Base-by-base conservation (phyloP, 2,329 filamentous ascomycete genomes). In the Fusarium keratoplasticum region DNA sequence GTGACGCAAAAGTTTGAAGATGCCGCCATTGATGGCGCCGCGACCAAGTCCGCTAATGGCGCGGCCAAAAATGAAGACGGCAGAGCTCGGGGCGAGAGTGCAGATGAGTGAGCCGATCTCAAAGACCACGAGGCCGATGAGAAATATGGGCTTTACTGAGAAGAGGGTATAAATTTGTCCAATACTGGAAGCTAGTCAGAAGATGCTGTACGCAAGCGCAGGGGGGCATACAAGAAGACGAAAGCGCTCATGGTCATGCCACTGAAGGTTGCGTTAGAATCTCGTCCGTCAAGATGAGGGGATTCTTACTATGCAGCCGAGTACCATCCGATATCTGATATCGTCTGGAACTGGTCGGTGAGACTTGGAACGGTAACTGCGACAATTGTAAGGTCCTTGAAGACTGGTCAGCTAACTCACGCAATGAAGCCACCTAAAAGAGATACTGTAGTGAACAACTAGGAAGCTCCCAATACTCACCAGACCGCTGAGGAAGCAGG, bases 51-150 rank as follows among this genome's bases (percentile, higher is more conserved):
- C 83, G 8, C 78, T 80, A 6, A 84, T 67, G 4, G 82, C 82
- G 1, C 83, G 81, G 2, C 83, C 83, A 18, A 83, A 70, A 29
- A 84, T 82, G 29, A 84, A 81, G 22, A 78, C 68, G 1, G 79
- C 75, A 0, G 83, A 84, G 2, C 71, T 80, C 0, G 82, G 80
- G 2, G 82, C 83, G 1, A 81, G 66, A 0, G 80, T 83, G 29
- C 81, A 84, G 10, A 84, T 71, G 8, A 84, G 64, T 18, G 80
- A 80, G 1, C 83, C 83, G 3, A 74, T 57, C 14, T 81, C 80
- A 33, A 83, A 83, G 7, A 81, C 64, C 6, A 72, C 70, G 13
- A 83, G 73, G 1, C 78, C 77, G 10, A 70, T 60, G 2, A 81
- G 66, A 47, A 79, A 83, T 13, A 81, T 61, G 5, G 40, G 66